phyloP scores from a whole-genome alignment of 495 filamentous ascomycete genomes.

The Polyplosphaeria fusca region DNA sequence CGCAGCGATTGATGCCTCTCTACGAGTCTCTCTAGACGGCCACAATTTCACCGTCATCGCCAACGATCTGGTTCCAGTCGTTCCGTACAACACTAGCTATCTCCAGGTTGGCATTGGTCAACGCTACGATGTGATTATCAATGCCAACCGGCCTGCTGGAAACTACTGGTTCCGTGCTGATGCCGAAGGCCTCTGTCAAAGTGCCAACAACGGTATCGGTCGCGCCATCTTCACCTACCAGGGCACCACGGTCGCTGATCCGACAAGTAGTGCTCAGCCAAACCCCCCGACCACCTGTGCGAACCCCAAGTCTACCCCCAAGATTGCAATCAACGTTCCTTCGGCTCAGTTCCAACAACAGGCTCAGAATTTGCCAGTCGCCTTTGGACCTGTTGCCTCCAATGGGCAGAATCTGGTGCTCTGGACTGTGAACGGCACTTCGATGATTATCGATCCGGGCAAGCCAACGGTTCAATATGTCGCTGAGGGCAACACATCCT shows the following conservation, averaged over 20 bases:
- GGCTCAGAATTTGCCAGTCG: constrained; percentile 34
- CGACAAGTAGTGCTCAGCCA: constrained; percentile 9
- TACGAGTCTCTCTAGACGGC: constrained; percentile 40
- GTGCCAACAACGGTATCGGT: constrained; percentile 13
- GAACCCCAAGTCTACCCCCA: constrained; percentile 9
- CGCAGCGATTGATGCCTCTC: constrained; percentile 35
- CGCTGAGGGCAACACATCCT: constrained; percentile 33
- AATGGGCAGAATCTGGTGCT: constrained; percentile 35
- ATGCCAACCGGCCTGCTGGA: constrained; percentile 36
- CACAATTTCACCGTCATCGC: constrained; percentile 40
- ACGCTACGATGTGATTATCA: constrained; percentile 43
- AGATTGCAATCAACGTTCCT: constrained; percentile 32
- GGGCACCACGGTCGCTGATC: constrained; percentile 15
- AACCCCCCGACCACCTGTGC: constrained; percentile 17
- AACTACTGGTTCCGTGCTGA: constrained; percentile 44
- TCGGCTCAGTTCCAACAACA: constrained; percentile 23
- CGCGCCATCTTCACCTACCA: constrained; percentile 23
- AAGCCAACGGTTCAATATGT: constrained; percentile 40
- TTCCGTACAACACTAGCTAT: constrained; percentile 26
- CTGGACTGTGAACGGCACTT: constrained; percentile 41
- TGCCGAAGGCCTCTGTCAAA: constrained; percentile 23
- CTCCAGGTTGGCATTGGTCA: constrained; percentile 33
- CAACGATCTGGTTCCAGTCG: constrained; percentile 39
- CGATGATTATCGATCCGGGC: constrained; percentile 38
- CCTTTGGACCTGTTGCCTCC: constrained; percentile 28